Percentiles rank a stretch among this genome's conserved stretches.
Evolutionary conservation across 306 rosid species (phyloP).

Genomic region (Pyrus pyrifolia): DNA sequence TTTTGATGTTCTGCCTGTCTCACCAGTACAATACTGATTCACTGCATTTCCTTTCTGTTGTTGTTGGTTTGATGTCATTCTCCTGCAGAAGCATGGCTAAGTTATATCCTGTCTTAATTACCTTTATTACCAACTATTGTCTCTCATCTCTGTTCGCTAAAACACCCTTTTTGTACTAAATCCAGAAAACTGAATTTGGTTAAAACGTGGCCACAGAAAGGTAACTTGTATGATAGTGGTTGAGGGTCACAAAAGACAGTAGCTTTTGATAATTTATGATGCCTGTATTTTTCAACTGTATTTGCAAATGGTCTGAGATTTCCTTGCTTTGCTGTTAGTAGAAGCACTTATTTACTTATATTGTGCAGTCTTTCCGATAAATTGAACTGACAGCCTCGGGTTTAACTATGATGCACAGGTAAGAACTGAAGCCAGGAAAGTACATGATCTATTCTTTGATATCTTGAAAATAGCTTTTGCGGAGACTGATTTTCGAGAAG

Average conservation of each 20-base stretch:
- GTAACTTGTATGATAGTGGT: not conserved
- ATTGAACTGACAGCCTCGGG: slow-evolving; percentile 13
- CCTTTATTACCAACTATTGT: not conserved
- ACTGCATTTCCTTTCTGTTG: not conserved
- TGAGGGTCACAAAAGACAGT: not conserved
- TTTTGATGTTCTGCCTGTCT: not conserved
- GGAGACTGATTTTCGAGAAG: slow-evolving; percentile 71
- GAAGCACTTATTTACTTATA: not conserved
- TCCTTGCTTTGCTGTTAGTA: not conserved
- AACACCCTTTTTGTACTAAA: not conserved
- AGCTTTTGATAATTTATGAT: not conserved
- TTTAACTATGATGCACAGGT: slow-evolving; percentile 46
- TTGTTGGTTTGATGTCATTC: not conserved
- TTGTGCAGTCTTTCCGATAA: not conserved
- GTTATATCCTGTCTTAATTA: not conserved
- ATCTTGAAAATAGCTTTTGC: slow-evolving; percentile 76
- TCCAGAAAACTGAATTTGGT: not conserved
- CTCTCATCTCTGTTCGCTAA: not conserved
- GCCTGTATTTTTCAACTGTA: not conserved
- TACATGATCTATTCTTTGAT: slow-evolving; percentile 84
- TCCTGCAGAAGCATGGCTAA: not conserved
- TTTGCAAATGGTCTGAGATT: not conserved
- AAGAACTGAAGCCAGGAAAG: slow-evolving; percentile 77
- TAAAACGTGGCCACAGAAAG: not conserved
- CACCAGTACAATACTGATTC: not conserved